A percentile compares a stretch with the other conserved stretches of the same genome.
Conservation (phyloP, 352 stramenopile genomes). For the Globisporangium carolinianum region DNA sequence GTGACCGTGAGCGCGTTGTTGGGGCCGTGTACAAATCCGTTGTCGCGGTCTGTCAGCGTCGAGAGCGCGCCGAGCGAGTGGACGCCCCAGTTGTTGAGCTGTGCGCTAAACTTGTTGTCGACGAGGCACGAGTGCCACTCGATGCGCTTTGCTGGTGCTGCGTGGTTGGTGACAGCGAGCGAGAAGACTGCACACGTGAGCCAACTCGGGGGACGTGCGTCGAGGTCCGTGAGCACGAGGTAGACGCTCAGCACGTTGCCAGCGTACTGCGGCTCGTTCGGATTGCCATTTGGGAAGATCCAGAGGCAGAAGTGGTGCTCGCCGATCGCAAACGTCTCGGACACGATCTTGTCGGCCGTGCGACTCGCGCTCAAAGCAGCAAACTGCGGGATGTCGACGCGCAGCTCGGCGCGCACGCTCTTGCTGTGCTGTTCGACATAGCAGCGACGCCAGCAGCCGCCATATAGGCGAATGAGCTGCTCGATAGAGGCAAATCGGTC, state of each 20-base stretch:
- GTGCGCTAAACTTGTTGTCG: slow-evolving; percentile 75
- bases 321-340: slow-evolving; percentile 62
- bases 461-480: slow-evolving; percentile 69
- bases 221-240: slow-evolving; percentile 69
- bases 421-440: slow-evolving; percentile 44
- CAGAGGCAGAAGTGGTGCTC: slow-evolving; percentile 74
- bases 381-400: slow-evolving; percentile 54
- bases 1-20: slow-evolving; percentile 52
- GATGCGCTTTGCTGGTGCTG: slow-evolving; percentile 34
- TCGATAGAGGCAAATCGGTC: background rate
- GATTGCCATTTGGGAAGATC: slow-evolving; percentile 77
- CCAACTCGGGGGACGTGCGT: slow-evolving; percentile 44
- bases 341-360: slow-evolving; percentile 62
- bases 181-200: slow-evolving; percentile 79
- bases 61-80: slow-evolving; percentile 60
- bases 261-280: slow-evolving; percentile 66
- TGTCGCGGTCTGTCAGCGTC: slow-evolving; percentile 43
- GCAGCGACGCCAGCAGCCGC: slow-evolving; percentile 64
- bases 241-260: slow-evolving; percentile 69
- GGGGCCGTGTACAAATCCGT: slow-evolving; percentile 30
- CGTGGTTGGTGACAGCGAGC: slow-evolving; percentile 49
- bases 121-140: slow-evolving; percentile 77
- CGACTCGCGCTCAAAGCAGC: slow-evolving; percentile 20
- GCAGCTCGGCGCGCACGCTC: slow-evolving; percentile 45
- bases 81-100: slow-evolving; percentile 79